Percentiles rank a stretch among this genome's conserved stretches.
Conservation (phyloP, 805 yeast species). For the Cyberlindnera lachancei region DNA sequence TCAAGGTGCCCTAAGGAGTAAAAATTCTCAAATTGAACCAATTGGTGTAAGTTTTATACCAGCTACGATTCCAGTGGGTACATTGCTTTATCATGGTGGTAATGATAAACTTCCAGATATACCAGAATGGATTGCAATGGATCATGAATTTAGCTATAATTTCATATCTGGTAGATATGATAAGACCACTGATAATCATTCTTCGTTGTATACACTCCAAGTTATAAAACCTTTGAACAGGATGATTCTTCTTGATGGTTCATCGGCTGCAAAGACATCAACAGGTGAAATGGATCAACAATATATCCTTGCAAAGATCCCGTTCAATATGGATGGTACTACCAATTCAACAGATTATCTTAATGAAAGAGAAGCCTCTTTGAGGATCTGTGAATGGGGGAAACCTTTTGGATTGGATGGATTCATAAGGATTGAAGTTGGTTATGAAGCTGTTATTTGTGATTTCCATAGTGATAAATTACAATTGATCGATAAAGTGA, state of each 20-base stretch:
- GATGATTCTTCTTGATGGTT: constrained; percentile 53
- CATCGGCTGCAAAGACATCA: constrained; percentile 53
- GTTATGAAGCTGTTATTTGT: constrained; percentile 56
- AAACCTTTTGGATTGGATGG: constrained; percentile 49
- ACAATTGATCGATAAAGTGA: constrained; percentile 37
- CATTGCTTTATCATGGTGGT: constrained; percentile 45
- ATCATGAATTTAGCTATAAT: constrained; percentile 49
- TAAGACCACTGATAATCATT: constrained; percentile 4
- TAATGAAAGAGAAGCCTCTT: constrained; percentile 40
- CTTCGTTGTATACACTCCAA: constrained; percentile 37
- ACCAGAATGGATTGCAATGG: constrained; percentile 61
- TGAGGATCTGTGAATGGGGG: constrained; percentile 46
- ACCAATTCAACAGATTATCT: constrained; percentile 6
- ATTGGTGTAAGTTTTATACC: constrained; percentile 53
- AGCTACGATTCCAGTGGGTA: constrained; percentile 52
- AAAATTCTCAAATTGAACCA: constrained; percentile 45
- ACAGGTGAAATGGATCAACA: constrained; percentile 62
- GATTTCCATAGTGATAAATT: constrained; percentile 40
- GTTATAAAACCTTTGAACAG: constrained; percentile 40
- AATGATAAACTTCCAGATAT: constrained; percentile 34
- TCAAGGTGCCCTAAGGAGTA: constrained; percentile 44
- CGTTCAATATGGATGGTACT: no score
- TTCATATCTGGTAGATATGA: constrained; percentile 29
- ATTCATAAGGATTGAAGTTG: constrained; percentile 48
- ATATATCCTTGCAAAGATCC: constrained; percentile 31